Evolutionary conservation across 2,329 filamentous ascomycete genomes (phyloP).

Genomic region (Aspergillus clavatus): DNA sequence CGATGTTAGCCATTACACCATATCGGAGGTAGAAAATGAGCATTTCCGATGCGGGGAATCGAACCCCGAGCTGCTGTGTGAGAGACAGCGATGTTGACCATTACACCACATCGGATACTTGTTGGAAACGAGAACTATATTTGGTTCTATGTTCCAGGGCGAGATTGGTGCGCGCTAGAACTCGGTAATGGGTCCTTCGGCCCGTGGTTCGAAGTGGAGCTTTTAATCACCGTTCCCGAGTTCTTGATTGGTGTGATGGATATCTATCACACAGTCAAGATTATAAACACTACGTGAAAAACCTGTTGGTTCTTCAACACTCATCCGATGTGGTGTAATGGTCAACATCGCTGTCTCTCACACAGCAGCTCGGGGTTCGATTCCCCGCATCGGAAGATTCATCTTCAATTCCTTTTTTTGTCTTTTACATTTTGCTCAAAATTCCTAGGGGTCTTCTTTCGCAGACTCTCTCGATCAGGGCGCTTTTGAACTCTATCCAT

Average conservation of each 20-base stretch:
- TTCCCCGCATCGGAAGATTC: slow-evolving; percentile 12
- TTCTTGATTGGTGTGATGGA: no score
- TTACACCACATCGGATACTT: slow-evolving; percentile 21
- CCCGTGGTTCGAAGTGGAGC: not conserved
- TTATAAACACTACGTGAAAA: no score
- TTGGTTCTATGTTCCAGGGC: no score
- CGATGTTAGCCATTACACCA: not conserved
- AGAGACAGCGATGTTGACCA: slow-evolving; percentile 25
- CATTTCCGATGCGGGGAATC: slow-evolving; percentile 21
- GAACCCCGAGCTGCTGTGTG: slow-evolving; percentile 25
- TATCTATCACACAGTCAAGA: no score
- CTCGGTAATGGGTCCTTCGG: not conserved
- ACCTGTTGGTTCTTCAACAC: no score
- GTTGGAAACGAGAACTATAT: not conserved
- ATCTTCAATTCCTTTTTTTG: not conserved
- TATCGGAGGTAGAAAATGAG: not conserved
- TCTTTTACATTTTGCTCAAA: no score
- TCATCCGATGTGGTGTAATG: slow-evolving; percentile 14
- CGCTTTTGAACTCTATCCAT: no score
- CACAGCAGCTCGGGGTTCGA: slow-evolving; percentile 15
- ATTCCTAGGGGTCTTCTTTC: no score
- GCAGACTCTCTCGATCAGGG: no score
- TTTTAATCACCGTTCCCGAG: no score
- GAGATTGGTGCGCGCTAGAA: no score
- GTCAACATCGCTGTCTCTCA: slow-evolving; percentile 15